These are phyloP conservation scores for Spatholobus suberectus DNA, from an alignment of 306 rosid species.

Conservation along the genomic window DNA sequence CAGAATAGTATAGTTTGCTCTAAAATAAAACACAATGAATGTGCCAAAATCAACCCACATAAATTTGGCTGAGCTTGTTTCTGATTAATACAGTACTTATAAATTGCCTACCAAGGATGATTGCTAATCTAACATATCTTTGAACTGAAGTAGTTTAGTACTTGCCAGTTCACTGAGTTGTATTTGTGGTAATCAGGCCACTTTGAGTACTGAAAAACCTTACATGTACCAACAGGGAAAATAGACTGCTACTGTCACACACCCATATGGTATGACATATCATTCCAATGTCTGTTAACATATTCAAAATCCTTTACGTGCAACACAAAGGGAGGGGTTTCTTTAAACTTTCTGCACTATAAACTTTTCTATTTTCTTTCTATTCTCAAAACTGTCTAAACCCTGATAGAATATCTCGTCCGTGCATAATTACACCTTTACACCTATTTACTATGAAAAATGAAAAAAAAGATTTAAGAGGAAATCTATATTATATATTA, in stretches of 20 bases:
- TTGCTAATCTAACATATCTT: too few relatives aligned
- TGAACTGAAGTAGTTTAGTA: too few relatives aligned
- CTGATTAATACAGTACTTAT: too few relatives aligned
- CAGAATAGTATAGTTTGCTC: too few relatives aligned
- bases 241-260: neutral
- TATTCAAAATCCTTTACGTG: neutral
- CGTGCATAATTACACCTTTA: slow-evolving; percentile 23
- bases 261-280: neutral
- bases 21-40: too few relatives aligned
- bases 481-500: slow-evolving; percentile 13
- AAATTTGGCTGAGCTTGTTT: too few relatives aligned
- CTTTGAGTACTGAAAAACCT: neutral
- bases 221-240: neutral
- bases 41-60: too few relatives aligned
- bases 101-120: too few relatives aligned
- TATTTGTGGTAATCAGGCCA: too few relatives aligned
- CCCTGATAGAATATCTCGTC: slow-evolving; percentile 4
- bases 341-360: neutral
- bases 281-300: neutral
- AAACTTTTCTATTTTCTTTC: slow-evolving; percentile 32
- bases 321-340: neutral
- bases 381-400: slow-evolving; percentile 38
- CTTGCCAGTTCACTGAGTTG: too few relatives aligned
- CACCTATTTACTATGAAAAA: slow-evolving; percentile 37
- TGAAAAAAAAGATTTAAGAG: neutral